Base-by-base conservation (phyloP, 202 grass and related monocot species). In the Elaeis oleifera region DNA sequence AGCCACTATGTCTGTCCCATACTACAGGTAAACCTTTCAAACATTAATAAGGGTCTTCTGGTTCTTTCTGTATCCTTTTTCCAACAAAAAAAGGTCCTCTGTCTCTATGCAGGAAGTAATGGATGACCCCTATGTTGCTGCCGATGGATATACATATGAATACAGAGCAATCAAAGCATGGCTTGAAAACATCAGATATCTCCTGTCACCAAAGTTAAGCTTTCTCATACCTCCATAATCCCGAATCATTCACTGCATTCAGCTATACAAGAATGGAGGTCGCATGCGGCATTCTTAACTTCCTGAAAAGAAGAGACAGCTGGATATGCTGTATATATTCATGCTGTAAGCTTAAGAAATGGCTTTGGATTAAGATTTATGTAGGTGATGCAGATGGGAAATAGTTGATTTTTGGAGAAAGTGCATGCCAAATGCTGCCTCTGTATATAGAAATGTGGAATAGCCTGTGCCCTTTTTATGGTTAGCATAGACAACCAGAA, bases 61-160 rank as follows among this genome's bases (percentile, higher is more conserved):
- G 0, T n/a, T 16, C 50, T 5, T 6, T 26, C 3, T 18, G 25
- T 4, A 50, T 72, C 50, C 63, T 16, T 51, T 51, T 71, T 18
- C 51, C 3, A 5, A 23, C 24, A 44, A 44, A 13, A 53, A 26
- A 44, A 50, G 71, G 16, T 28, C 20, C 54, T 56, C 58, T 60
- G 25, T 39, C 16, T 59, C 19, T 6, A 50, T 51, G 56, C 78
- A 95, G 90, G 86, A 78, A 53, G 72, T 95, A 49, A 95, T 95
- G 90, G 78, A 80, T 0, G 67, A 95, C 64, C 90, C 90, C 17
- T 87, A 78, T 58, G 78, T 90, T 63, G 90, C 90, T 66, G 80
- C 80, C 53, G 90, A 90, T 74, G 90, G 90, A 61, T 84, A 95
- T 60, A 95, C 86, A 27, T 95, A 95, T 17, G 86, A 95, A 59